Conservation (phyloP, 768 basidiomycete species). For the Paxillus involutus region DNA sequence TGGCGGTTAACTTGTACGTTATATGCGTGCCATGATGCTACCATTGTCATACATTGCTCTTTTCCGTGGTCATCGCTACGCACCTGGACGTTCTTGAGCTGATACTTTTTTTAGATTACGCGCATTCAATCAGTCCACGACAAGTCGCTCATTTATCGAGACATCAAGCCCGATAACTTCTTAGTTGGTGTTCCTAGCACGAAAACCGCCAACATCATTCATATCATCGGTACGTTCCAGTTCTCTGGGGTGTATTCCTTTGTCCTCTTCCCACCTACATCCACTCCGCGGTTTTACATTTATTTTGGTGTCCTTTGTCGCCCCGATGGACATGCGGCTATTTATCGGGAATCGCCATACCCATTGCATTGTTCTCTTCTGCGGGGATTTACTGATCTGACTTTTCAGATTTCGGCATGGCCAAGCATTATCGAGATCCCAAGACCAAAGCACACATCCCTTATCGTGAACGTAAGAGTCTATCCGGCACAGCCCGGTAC, state of each 20-base stretch:
- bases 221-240: conserved; percentile 73
- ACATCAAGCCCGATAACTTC: conserved; percentile 99
- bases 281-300: conserved; percentile 1
- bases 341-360: conserved; percentile 3
- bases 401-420: conserved; percentile 92
- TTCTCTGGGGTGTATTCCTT: conserved; percentile 5
- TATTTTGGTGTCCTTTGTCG: background rate
- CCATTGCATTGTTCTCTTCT: background rate
- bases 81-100: conserved; percentile 1
- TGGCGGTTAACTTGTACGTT: background rate
- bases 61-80: conserved; percentile 5
- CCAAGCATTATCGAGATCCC: conserved; percentile 98
- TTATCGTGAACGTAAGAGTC: conserved; percentile 96
- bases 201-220: conserved; percentile 85
- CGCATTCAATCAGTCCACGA: conserved; percentile 98
- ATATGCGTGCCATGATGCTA: background rate
- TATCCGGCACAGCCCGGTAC: conserved; percentile 96
- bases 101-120: conserved; percentile 62
- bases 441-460: conserved; percentile 98
- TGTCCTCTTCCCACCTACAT: conserved; percentile 4
- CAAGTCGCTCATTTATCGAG: conserved; percentile 97
- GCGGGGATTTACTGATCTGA: conserved; percentile 7
- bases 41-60: background rate
- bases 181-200: conserved; percentile 91
- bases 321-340: background rate